Evolutionary conservation across 768 basidiomycete species (phyloP), one percentile per base, ranked within the genome.

Genomic region (Serendipita sp.): DNA sequence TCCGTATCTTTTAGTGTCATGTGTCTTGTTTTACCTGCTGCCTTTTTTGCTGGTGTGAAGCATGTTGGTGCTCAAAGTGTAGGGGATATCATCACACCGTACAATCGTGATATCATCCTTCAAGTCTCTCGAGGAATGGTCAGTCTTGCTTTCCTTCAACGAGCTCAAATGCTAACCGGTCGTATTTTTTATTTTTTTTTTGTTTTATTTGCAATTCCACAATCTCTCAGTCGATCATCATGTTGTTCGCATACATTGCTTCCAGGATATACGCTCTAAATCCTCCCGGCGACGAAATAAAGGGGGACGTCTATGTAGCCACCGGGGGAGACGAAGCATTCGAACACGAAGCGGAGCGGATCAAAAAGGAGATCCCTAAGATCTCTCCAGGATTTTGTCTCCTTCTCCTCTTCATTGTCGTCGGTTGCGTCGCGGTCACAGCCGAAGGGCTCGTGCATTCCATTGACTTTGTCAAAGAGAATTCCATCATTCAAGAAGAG

Each of bases 401-500:
- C 11, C 68, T 72, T 3, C 74, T 85, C 65, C 77, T 88, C 1
- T 41, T 74, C 2, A 47, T 82, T 35, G 79, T 79, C 37, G 79
- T 88, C 46, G 81, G 71, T 7, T 70, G 88, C 34, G 83, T 86
- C 83, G 85, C 82, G 41, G 76, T 78, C 32, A 88, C 87, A 3
- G 85, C 83, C 24, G 85, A 86, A 78, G 86, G 81, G 85, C 73
- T 88, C 10, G 85, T 87, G 0, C 81, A 84, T 68, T 83, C 80
- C 67, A 81, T 88, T 38, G 81, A 85, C 54, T 74, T 75, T 24
- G 80, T 86, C 24, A 76, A 78, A 30, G 72, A 78, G 65, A 54
- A 69, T 28, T 71, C 74, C 3, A 66, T 71, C 3, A 81, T 87
- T 32, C 67, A 75, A 56, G 71, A 78, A 68, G 86, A 87, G 83